Evolutionary conservation across 306 rosid genomes (phyloP), one percentile per base, ranked within the genome.

Genomic region (Dicorynia guianensis): DNA sequence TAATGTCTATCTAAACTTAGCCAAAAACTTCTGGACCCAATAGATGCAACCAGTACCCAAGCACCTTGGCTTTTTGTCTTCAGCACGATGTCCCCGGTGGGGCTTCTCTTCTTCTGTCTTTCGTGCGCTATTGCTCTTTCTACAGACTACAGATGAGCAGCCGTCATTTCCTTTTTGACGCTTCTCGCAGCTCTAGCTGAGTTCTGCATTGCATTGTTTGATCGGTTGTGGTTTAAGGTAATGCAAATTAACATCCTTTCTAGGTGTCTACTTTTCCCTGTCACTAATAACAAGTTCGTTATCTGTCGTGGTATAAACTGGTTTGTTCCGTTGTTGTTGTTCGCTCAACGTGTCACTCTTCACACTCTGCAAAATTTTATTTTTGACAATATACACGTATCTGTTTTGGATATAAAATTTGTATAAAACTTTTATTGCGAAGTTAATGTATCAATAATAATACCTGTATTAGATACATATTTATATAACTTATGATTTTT

Each of bases 61-160:
- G 30, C 30, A 25, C 30, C 30, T 25, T 25, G 30, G 1, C 30
- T 25, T 25, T n/a, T n/a, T n/a, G n/a, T n/a, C n/a, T n/a, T n/a
- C n/a, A n/a, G n/a, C n/a, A n/a, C n/a, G 14, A 11, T 55, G 64
- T 71, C 18, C 36, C 67, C 48, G 30, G 81, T 83, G n/a, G n/a
- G 52, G 52, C 13, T 38, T 33, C 39, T 58, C 12, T 58, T 4
- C 8, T 17, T 72, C 0, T 3, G 30, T 14, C n/a, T 0, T 25
- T 2, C 2, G 30, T 7, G 20, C 2, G 18, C 5, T 40, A 47
- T 33, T 35, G 39, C 54, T 48, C 30, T 39, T 25, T 3, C 68
- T n/a, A n/a, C n/a, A n/a, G n/a, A n/a, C n/a, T n/a, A n/a, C n/a
- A n/a, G n/a, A n/a, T n/a, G n/a, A n/a, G n/a, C n/a, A n/a, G n/a